Base-by-base conservation (phyloP, 768 basidiomycete genomes). In the Nidularia pulvinata region DNA sequence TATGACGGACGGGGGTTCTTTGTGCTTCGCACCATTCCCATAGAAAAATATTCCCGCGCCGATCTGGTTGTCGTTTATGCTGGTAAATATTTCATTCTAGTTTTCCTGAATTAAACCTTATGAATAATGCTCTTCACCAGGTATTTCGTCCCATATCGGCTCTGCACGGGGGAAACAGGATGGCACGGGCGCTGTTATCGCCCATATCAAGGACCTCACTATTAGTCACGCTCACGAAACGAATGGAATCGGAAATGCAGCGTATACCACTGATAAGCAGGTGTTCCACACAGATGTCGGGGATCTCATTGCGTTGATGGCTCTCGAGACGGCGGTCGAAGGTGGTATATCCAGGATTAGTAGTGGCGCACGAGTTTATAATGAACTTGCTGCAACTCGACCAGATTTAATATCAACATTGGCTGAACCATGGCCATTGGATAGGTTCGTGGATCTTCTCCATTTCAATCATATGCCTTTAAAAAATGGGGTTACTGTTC, bases 231-330 rank as follows among this genome's bases (percentile, higher is more conserved):
- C 76, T 4, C 64, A 72, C 49, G 72, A 74, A 54, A 67, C 70
- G 55, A 72, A 72, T 14, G 72, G 68, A 14, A 74, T 76, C 46
- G 74, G 75, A 6, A 72, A 74, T 49, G 68, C 76, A 7, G 78
- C 77, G 39, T 78, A 78, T 57, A 80, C 75, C 3, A 80, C 76
- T 1, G 76, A 79, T 62, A 77, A 74, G 54, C 77, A 79, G 57
- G 77, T 79, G 19, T 80, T 80, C 65, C 77, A 79, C 56, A 77
- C 77, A 1, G 77, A 79, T 53, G 67, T 73, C 35, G 77, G 78
- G 0, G 76, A 78, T 58, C 62, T 78, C 46, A 76, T 80, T 55
- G 72, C 75, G 5, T 63, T 78, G 33, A 66, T 78, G 51, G 72
- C 75, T 2, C 64, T 79, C 34, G 68, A 76, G 52, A 63, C 66